A percentile compares a stretch with the other conserved stretches of the same genome.
These are phyloP conservation scores for Sugiyamaella marilandica DNA, from an alignment of 805 yeast genomes.

Conservation along the genomic window DNA sequence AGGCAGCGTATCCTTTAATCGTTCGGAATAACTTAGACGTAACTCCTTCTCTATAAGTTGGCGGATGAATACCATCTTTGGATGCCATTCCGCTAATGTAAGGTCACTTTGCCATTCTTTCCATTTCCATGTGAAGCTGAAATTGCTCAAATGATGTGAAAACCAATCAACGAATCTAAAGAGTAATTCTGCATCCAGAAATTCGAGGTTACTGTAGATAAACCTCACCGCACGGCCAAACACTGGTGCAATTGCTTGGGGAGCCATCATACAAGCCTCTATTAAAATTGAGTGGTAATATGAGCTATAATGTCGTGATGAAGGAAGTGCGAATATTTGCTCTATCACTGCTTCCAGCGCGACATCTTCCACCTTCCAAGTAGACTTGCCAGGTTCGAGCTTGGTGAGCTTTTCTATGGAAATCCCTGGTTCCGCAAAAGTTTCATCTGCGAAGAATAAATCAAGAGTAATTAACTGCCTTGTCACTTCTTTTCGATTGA, in stretches of 20 bases:
- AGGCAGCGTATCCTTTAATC: conserved; percentile 69
- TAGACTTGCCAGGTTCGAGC: conserved; percentile 40
- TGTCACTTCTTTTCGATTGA: conserved; percentile 82
- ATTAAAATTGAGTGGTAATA: conserved; percentile 82
- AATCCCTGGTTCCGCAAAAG: conserved; percentile 70
- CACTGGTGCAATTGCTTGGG: conserved; percentile 84
- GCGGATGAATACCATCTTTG: conserved; percentile 65
- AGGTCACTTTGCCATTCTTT: conserved; percentile 70
- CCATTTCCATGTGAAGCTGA: conserved; percentile 98
- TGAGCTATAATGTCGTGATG: conserved; percentile 58
- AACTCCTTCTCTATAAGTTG: conserved; percentile 81
- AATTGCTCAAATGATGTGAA: conserved; percentile 86
- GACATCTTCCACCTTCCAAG: conserved; percentile 89
- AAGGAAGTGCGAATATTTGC: conserved; percentile 71
- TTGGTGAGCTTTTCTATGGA: conserved; percentile 62
- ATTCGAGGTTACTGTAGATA: conserved; percentile 61
- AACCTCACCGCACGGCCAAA: conserved; percentile 88
- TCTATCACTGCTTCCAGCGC: conserved; percentile 78
- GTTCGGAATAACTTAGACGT: conserved; percentile 68
- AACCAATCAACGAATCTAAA: conserved; percentile 83
- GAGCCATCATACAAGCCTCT: conserved; percentile 79
- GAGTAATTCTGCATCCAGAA: conserved; percentile 71
- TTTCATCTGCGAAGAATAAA: conserved; percentile 58
- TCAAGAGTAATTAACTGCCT: conserved; percentile 75
- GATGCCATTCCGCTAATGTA: conserved; percentile 52